Evolutionary conservation across 2,329 filamentous ascomycete genomes (phyloP).

Genomic region (Pseudogymnoascus sp.): DNA sequence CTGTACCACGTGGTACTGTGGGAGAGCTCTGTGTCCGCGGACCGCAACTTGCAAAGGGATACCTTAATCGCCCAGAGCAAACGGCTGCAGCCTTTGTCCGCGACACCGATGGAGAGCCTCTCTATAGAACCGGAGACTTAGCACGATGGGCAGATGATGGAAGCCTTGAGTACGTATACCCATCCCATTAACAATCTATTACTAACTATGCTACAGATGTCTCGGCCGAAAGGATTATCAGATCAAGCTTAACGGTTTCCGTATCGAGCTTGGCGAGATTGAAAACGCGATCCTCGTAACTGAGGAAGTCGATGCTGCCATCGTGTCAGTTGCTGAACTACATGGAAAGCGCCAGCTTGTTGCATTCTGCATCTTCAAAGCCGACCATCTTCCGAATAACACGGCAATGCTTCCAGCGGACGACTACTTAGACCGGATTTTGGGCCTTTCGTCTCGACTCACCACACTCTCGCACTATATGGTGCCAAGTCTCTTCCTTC

Average conservation of each 20-base stretch:
- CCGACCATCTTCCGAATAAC: not conserved
- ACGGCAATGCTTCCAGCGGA: slow-evolving; percentile 2
- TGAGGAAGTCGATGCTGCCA: not conserved
- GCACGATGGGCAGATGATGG: slow-evolving; percentile 25
- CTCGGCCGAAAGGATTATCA: slow-evolving; percentile 41
- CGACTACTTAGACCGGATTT: not conserved
- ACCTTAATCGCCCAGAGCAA: slow-evolving; percentile 13
- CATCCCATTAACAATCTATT: not conserved
- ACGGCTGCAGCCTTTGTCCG: slow-evolving; percentile 13
- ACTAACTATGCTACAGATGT: slow-evolving; percentile 29
- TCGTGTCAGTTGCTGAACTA: not conserved
- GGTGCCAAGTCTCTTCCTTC: not conserved
- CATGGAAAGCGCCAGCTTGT: slow-evolving; percentile 8
- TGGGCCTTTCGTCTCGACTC: not conserved
- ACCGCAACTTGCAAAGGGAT: slow-evolving; percentile 10
- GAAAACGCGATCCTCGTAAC: slow-evolving; percentile 23
- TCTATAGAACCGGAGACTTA: slow-evolving; percentile 31
- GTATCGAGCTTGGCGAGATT: slow-evolving; percentile 38
- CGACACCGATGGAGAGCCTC: slow-evolving; percentile 8
- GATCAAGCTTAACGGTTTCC: slow-evolving; percentile 41
- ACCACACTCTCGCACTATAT: not conserved
- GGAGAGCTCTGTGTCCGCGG: slow-evolving; percentile 12
- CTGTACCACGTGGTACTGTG: slow-evolving; percentile 5
- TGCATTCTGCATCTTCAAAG: slow-evolving; percentile 6
- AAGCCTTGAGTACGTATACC: slow-evolving; percentile 20